Conservation (phyloP, 75 land plant genomes). For the Cunninghamia lanceolata region DNA sequence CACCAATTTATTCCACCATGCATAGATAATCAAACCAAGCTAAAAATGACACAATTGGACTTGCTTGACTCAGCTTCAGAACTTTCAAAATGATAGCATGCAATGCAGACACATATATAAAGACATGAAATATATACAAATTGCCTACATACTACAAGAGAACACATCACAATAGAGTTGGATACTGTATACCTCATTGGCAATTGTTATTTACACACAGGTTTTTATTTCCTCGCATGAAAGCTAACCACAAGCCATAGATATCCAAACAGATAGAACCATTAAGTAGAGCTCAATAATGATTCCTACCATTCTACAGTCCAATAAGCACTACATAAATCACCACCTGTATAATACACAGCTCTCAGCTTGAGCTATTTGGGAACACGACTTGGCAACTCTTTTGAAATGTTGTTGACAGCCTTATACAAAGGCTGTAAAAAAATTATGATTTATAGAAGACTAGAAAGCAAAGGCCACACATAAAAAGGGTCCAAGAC, state of each 20-base stretch:
- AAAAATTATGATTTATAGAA: neutral
- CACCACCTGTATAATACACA: neutral
- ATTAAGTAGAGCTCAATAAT: neutral
- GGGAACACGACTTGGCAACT: neutral
- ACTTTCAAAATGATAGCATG: neutral
- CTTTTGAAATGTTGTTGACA: neutral
- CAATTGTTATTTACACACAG: neutral
- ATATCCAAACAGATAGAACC: neutral
- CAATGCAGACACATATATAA: neutral
- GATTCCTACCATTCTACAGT: neutral
- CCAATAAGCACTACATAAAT: neutral
- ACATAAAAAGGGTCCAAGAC: neutral
- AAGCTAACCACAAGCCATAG: neutral
- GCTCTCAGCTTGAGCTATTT: neutral
- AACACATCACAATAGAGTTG: neutral
- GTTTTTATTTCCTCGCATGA: neutral
- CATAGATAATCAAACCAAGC: neutral
- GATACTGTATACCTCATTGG: neutral
- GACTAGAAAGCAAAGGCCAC: neutral
- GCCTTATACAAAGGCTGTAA: conserved; percentile 1
- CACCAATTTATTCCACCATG: neutral
- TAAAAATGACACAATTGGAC: neutral
- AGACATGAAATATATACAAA: neutral
- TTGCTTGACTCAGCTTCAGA: neutral
- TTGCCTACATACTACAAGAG: neutral